Percentiles rank a stretch among this genome's conserved stretches.
Conservation (phyloP, 208 protist species). For the Acanthamoeba healyi region DNA sequence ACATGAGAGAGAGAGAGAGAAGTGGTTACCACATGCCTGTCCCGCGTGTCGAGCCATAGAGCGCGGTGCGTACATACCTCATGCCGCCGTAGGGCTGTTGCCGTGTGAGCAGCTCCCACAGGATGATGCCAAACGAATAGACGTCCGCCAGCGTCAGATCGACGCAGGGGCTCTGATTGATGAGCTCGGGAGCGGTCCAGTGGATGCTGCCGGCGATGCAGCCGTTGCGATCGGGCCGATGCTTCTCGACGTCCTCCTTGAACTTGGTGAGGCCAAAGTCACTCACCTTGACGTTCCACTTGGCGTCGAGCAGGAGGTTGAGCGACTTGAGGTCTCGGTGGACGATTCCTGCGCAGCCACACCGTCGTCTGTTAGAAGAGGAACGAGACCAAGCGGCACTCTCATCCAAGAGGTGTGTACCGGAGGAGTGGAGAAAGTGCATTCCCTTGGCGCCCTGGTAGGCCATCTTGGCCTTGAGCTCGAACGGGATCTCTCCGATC, state of each 20-base stretch:
- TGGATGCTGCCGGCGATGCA: background rate
- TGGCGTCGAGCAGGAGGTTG: conserved; percentile 1
- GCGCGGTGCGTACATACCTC: background rate
- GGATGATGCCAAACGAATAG: conserved; percentile 86
- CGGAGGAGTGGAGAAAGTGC: conserved; percentile 37
- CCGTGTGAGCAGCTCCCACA: conserved; percentile 84
- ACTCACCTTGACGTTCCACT: conserved; percentile 58
- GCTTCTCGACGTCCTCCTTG: conserved; percentile 40
- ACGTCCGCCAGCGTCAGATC: conserved; percentile 78
- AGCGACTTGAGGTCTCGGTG: conserved; percentile 45
- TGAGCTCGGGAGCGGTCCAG: conserved; percentile 23
- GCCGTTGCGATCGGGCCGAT: background rate
- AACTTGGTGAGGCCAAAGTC: conserved; percentile 57
- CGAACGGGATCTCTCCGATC: background rate
- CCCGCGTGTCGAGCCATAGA: background rate
- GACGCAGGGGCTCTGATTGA: background rate
- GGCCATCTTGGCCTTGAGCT: conserved; percentile 49
- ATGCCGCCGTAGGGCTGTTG: conserved; percentile 46
- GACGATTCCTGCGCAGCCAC: background rate
- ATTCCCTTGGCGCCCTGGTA: conserved; percentile 40
- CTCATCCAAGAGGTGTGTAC: too few species aligned
- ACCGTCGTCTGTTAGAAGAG: too few species aligned
- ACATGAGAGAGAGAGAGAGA: too few species aligned
- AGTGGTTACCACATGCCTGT: too few species aligned
- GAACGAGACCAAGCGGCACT: too few species aligned